Percentiles rank a stretch among this genome's conserved stretches.
phyloP scores from a whole-genome alignment of 495 filamentous ascomycete genomes.

The Pyrenula aspistea region DNA sequence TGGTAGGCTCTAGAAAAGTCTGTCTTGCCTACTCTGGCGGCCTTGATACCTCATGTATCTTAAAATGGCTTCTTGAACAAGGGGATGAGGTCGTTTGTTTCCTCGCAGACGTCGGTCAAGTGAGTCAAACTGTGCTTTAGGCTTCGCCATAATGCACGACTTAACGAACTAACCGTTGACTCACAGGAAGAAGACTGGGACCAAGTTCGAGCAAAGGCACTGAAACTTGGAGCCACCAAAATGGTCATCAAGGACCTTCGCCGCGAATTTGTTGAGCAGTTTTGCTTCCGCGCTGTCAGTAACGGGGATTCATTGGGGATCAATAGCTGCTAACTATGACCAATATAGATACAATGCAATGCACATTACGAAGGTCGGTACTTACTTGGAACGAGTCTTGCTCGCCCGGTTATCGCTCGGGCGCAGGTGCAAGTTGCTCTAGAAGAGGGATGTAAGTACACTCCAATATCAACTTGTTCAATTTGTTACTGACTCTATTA shows the following conservation, averaged over 20 bases:
- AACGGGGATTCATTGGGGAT: too few relatives aligned
- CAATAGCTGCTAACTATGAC: too few relatives aligned
- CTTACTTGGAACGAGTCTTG: slow-evolving; percentile 63
- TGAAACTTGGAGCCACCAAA: slow-evolving; percentile 55
- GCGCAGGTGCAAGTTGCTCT: slow-evolving; percentile 65
- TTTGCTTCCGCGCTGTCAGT: slow-evolving; percentile 81
- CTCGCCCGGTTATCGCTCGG: slow-evolving; percentile 81
- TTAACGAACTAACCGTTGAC: too few relatives aligned
- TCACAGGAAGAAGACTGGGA: slow-evolving; percentile 2
- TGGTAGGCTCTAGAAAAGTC: too few relatives aligned
- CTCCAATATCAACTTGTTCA: neutral
- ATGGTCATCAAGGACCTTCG: slow-evolving; percentile 57
- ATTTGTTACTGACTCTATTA: slow-evolving; percentile 10
- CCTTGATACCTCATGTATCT: slow-evolving; percentile 56
- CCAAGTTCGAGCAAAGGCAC: slow-evolving; percentile 34
- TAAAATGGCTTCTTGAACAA: slow-evolving; percentile 28
- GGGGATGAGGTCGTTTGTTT: slow-evolving; percentile 58
- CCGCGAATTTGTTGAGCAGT: slow-evolving; percentile 69
- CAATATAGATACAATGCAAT: neutral
- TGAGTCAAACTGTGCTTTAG: slow-evolving; percentile 33
- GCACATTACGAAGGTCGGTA: slow-evolving; percentile 52
- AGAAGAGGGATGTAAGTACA: slow-evolving; percentile 46
- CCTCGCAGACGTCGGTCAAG: slow-evolving; percentile 54
- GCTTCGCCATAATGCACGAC: slow-evolving; percentile 27
- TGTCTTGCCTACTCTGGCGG: slow-evolving; percentile 30